A percentile compares a stretch with the other conserved stretches of the same genome.
Conservation (phyloP, 2,329 filamentous ascomycete genomes). For the Phaeoacremonium minimum region DNA sequence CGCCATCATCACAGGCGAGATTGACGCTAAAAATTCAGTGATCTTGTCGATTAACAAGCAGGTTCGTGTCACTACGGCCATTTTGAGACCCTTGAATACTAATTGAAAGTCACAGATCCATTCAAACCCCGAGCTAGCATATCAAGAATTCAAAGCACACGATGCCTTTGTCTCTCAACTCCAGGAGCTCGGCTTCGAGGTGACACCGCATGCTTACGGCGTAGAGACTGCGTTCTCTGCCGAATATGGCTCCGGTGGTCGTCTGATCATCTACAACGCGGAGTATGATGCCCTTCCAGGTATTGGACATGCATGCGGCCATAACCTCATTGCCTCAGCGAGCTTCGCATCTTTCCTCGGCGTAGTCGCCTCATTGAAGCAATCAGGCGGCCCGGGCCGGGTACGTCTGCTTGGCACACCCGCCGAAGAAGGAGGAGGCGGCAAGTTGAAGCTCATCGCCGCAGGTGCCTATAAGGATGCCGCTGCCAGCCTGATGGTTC, state of each 20-base stretch:
- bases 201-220: slow-evolving; percentile 45
- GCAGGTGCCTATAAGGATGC: slow-evolving; percentile 23
- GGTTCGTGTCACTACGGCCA: neutral
- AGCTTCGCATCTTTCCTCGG: slow-evolving; percentile 34
- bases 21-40: neutral
- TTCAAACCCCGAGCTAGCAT: slow-evolving; percentile 44
- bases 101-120: slow-evolving; percentile 23
- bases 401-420: slow-evolving; percentile 36
- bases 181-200: slow-evolving; percentile 35
- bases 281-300: slow-evolving; percentile 44
- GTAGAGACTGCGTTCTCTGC: slow-evolving; percentile 48
- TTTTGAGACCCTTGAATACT: neutral
- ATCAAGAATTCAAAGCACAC: slow-evolving; percentile 46
- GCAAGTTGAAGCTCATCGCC: slow-evolving; percentile 30
- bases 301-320: slow-evolving; percentile 41
- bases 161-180: slow-evolving; percentile 41
- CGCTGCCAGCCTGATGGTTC: slow-evolving; percentile 35
- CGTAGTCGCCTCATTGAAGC: slow-evolving; percentile 24
- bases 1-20: neutral
- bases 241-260: slow-evolving; percentile 33
- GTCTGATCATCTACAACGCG: slow-evolving; percentile 34
- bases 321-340: slow-evolving; percentile 38
- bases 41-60: neutral
- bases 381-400: slow-evolving; percentile 23
- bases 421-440: slow-evolving; percentile 37